Evolutionary conservation across 345 rosid species (phyloP).

Genomic region (Cardamine occulta): DNA sequence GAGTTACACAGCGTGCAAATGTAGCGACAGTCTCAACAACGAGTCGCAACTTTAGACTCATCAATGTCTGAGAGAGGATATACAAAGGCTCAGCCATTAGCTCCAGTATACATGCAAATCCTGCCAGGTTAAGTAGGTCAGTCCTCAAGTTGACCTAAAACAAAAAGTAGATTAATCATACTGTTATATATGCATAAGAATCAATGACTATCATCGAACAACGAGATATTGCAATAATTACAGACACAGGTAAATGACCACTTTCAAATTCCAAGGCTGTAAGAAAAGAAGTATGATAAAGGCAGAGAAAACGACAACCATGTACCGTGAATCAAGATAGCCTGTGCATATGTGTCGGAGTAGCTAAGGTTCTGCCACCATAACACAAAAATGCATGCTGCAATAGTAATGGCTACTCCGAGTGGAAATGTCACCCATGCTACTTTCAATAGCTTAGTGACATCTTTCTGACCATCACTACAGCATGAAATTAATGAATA

Average conservation of each 20-base stretch:
- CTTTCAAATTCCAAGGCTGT: slow-evolving; percentile 3
- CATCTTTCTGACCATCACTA: slow-evolving; percentile 61
- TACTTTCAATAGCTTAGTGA: slow-evolving; percentile 63
- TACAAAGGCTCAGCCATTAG: slow-evolving; percentile 88
- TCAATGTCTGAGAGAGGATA: slow-evolving; percentile 85
- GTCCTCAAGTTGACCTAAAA: not conserved
- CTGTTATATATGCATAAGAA: slow-evolving; percentile 6
- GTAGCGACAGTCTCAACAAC: slow-evolving; percentile 86
- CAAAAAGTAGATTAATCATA: not conserved
- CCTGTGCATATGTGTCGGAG: slow-evolving; percentile 68
- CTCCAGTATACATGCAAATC: slow-evolving; percentile 82
- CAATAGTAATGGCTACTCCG: slow-evolving; percentile 61
- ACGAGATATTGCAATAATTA: not conserved
- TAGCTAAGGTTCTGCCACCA: slow-evolving; percentile 82
- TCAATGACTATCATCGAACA: too few relatives aligned
- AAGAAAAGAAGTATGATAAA: slow-evolving; percentile 9
- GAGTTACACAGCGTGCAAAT: slow-evolving; percentile 67
- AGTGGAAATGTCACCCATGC: slow-evolving; percentile 86
- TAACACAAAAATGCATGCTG: slow-evolving; percentile 59
- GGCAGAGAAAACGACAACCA: not conserved
- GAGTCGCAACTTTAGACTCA: slow-evolving; percentile 70
- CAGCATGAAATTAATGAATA: slow-evolving; percentile 31
- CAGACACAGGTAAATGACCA: not conserved
- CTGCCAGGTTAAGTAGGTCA: slow-evolving; percentile 48
- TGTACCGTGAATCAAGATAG: slow-evolving; percentile 86